A percentile compares a stretch with the other conserved stretches of the same genome.
Evolutionary conservation across 2,329 filamentous ascomycete genomes (phyloP).

Genomic region (Emericellopsis cladophorae): DNA sequence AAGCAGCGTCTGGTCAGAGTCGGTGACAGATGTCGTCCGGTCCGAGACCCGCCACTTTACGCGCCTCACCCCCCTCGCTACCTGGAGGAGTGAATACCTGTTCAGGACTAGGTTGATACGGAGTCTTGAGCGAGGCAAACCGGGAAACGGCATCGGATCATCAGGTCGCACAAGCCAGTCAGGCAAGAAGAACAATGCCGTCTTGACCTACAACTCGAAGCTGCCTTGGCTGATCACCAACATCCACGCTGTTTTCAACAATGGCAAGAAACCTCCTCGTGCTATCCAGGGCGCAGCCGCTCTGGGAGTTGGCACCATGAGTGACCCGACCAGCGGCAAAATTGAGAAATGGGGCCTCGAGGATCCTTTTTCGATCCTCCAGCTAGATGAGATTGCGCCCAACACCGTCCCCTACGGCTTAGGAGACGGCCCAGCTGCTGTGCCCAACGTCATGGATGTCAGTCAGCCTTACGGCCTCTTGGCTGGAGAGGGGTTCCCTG

Average conservation of each 20-base stretch:
- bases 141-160: constrained; percentile 44
- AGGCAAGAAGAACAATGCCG: constrained; percentile 56
- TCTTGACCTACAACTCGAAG: constrained; percentile 77
- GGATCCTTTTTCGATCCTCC: constrained; percentile 61
- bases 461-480: constrained; percentile 76
- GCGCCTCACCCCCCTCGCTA: constrained; percentile 70
- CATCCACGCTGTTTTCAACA: constrained; percentile 63
- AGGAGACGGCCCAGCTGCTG: constrained; percentile 64
- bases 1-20: constrained; percentile 26
- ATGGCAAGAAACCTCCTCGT: constrained; percentile 59
- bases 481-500: constrained; percentile 76
- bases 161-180: constrained; percentile 35
- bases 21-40: constrained; percentile 41
- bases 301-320: constrained; percentile 63
- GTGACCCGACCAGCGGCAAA: constrained; percentile 66
- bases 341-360: constrained; percentile 72
- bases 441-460: constrained; percentile 81
- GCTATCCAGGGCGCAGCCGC: constrained; percentile 78
- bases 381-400: constrained; percentile 67
- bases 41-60: constrained; percentile 72
- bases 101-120: constrained; percentile 73
- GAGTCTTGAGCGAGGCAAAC: constrained; percentile 72
- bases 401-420: constrained; percentile 65
- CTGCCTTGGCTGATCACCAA: constrained; percentile 68
- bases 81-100: constrained; percentile 94